Base-by-base conservation (phyloP, 176 grass and related monocot genomes). In the Thalia dealbata region DNA sequence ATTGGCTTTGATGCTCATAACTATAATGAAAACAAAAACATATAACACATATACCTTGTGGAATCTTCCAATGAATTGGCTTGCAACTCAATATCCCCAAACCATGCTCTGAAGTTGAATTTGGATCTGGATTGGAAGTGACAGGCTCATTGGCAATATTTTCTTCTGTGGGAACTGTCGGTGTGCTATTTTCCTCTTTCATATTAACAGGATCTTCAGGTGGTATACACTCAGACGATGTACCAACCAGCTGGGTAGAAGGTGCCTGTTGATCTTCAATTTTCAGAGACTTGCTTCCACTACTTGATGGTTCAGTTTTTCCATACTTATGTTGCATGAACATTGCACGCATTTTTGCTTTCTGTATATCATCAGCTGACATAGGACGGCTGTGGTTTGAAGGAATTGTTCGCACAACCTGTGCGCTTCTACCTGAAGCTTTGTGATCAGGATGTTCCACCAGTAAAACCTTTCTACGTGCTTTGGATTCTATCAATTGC, bases 301-400 rank as follows among this genome's bases (percentile, higher is more conserved):
- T 70, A 78, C 84, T 91, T 30, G 43, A 73, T 48, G 79, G 59
- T 54, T 84, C 82, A 80, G 82, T 50, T 79, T 96, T 96, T 69
- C 90, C 90, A 84, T 91, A 84, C 71, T 99, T 99, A 78, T 93
- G 79, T 76, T 88, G 82, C 90, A 93, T 90, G 69, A 88, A 99
- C 79, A 91, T 91, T n/a, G 95, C 95, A 59, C 95, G 90, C 85
- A 88, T 82, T 80, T 99, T 99, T 77, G 95, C 95, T 51, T 99
- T 99, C 64, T 99, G 95, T 56, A 99, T 99, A 84, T 99, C 95
- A 82, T 99, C 95, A 60, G 95, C 87, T 80, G 90, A 99, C 63
- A 99, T 78, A 4, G 95, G 95, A 45, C 90, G 84, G 58, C 87
- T 88, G 74, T 83, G 90, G 75, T 84, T 93, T 69, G 77, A 71